A percentile compares a stretch with the other conserved stretches of the same genome.
phyloP scores from a whole-genome alignment of 1,284 basidiomycete species.

The Acaromyces ingoldii region DNA sequence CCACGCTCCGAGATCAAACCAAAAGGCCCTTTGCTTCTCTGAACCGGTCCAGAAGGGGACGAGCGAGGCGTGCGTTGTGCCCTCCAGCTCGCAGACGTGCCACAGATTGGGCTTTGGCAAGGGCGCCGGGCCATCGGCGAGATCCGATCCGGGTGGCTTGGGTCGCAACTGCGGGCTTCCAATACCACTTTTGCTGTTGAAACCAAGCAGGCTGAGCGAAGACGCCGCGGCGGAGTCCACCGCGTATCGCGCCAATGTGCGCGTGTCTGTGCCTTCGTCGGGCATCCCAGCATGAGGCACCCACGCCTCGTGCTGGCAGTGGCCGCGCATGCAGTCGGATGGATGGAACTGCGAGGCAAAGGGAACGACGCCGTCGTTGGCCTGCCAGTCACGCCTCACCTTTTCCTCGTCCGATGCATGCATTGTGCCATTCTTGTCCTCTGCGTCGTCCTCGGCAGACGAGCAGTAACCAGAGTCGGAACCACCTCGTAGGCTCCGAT shows the following conservation, averaged over 20 bases:
- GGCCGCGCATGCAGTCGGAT: conserved; percentile 10
- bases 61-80: conserved; percentile 20
- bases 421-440: background rate
- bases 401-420: background rate
- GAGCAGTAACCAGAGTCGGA: conserved; percentile 1
- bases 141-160: no score
- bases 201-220: no score
- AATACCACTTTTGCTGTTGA: no score
- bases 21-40: conserved; percentile 26
- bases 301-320: conserved; percentile 17
- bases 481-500: background rate
- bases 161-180: no score
- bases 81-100: conserved; percentile 20
- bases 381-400: conserved; percentile 15
- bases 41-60: conserved; percentile 31
- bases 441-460: background rate
- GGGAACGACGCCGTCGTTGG: conserved; percentile 33
- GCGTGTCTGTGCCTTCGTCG: background rate
- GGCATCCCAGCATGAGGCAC: conserved; percentile 6
- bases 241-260: no score
- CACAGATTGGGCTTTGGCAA: conserved; percentile 16
- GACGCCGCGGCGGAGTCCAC: no score
- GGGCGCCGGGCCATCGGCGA: no score
- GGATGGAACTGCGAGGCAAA: conserved; percentile 32
- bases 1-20: conserved; percentile 24